These are phyloP conservation scores for Sordariomycetes sp. DNA, from an alignment of 2,329 filamentous ascomycete genomes.

Conservation along the genomic window DNA sequence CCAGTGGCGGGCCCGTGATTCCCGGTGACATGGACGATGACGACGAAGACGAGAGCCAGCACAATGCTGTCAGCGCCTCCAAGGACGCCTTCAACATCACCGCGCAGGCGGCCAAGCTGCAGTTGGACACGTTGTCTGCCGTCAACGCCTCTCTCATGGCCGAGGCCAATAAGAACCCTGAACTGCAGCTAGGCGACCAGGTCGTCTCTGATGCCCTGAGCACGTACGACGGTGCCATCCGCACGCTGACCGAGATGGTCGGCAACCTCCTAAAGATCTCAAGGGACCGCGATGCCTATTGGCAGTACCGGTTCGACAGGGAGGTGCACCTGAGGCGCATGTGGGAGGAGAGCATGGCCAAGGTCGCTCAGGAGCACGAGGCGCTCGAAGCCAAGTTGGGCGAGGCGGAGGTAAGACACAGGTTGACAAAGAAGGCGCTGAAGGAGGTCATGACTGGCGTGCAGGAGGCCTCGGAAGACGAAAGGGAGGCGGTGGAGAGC, in stretches of 20 bases:
- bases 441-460: slow-evolving; percentile 57
- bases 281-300: slow-evolving; percentile 86
- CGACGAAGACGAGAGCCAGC: slow-evolving; percentile 63
- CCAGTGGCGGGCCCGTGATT: slow-evolving; percentile 18
- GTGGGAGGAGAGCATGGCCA: slow-evolving; percentile 99
- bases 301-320: slow-evolving; percentile 87
- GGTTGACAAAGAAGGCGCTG: slow-evolving; percentile 76
- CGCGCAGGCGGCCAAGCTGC: slow-evolving; percentile 83
- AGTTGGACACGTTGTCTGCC: slow-evolving; percentile 78
- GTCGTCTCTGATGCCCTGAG: slow-evolving; percentile 63
- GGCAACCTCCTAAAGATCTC: slow-evolving; percentile 85
- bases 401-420: slow-evolving; percentile 81
- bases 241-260: slow-evolving; percentile 72
- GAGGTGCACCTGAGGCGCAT: slow-evolving; percentile 85
- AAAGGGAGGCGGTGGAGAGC: slow-evolving; percentile 13
- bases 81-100: slow-evolving; percentile 97
- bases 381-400: slow-evolving; percentile 76
- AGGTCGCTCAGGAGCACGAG: slow-evolving; percentile 90
- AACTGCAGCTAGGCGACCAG: slow-evolving; percentile 61
- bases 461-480: background rate
- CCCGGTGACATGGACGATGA: slow-evolving; percentile 36
- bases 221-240: slow-evolving; percentile 82
- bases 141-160: slow-evolving; percentile 71
- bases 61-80: slow-evolving; percentile 57
- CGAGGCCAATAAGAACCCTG: slow-evolving; percentile 51